These are phyloP conservation scores for Eutypella sp. DNA, from an alignment of 2,329 filamentous ascomycete species.

Conservation along the genomic window DNA sequence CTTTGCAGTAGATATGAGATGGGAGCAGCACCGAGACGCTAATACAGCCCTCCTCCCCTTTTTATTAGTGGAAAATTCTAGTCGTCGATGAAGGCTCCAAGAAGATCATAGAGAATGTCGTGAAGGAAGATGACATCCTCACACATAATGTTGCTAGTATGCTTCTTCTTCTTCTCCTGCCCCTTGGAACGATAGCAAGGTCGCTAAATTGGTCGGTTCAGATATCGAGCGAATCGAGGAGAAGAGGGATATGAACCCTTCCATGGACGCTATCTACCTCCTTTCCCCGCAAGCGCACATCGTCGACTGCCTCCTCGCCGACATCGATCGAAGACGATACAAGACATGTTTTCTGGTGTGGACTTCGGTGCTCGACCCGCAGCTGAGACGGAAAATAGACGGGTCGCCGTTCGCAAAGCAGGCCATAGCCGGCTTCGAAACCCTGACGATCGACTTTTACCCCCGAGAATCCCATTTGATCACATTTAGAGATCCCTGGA, in stretches of 20 bases:
- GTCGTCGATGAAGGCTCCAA: conserved; percentile 80
- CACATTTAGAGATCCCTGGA: conserved; percentile 92
- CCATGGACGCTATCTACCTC: conserved; percentile 94
- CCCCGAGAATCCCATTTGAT: conserved; percentile 87
- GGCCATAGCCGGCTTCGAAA: conserved; percentile 74
- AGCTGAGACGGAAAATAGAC: conserved; percentile 70
- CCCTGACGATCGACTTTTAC: conserved; percentile 82
- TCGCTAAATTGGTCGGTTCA: conserved; percentile 34
- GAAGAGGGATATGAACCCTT: conserved; percentile 71
- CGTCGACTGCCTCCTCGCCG: conserved; percentile 88
- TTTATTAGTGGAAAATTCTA: conserved; percentile 90
- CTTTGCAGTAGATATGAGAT: neutral
- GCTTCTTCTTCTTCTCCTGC: conserved; percentile 24
- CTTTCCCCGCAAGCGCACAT: conserved; percentile 82
- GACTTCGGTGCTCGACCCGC: conserved; percentile 69
- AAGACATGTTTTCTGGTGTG: conserved; percentile 76
- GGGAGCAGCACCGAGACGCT: conserved; percentile 10
- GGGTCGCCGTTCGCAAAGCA: conserved; percentile 62
- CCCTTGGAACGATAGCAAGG: conserved; percentile 15
- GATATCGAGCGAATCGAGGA: conserved; percentile 95
- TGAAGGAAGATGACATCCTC: conserved; percentile 94
- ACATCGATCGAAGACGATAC: conserved; percentile 83
- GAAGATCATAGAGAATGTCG: conserved; percentile 83
- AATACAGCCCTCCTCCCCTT: conserved; percentile 10
- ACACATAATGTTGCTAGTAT: conserved; percentile 93